A percentile compares a stretch with the other conserved stretches of the same genome.
Evolutionary conservation across 2,329 filamentous ascomycete genomes (phyloP).

Genomic region (Cadophora luteo-olivacea): DNA sequence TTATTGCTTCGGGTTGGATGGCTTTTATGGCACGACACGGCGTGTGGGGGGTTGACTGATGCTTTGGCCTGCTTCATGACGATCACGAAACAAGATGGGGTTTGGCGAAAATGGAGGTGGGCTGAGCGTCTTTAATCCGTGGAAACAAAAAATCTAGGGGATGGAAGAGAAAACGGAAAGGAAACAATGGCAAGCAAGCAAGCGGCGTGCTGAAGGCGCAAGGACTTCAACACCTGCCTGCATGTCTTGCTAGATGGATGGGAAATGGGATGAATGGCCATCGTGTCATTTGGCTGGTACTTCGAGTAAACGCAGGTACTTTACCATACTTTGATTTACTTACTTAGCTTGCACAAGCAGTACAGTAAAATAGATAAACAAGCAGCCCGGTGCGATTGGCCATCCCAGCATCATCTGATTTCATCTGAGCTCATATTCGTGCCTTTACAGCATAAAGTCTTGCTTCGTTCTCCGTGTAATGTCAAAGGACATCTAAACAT

Average conservation of each 20-base stretch:
- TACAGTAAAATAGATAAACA: background rate
- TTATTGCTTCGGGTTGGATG: slow-evolving; percentile 4
- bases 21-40: slow-evolving; percentile 16
- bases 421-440: background rate
- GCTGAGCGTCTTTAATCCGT: slow-evolving; percentile 8
- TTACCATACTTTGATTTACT: background rate
- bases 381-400: background rate
- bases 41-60: slow-evolving; percentile 7
- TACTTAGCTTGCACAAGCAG: slow-evolving; percentile 9
- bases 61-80: slow-evolving; percentile 14
- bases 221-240: slow-evolving; percentile 14
- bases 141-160: slow-evolving; percentile 7
- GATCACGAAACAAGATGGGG: slow-evolving; percentile 15
- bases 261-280: slow-evolving; percentile 18
- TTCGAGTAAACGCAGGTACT: background rate
- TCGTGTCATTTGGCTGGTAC: background rate
- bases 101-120: slow-evolving; percentile 5
- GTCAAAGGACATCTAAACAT: background rate
- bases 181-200: background rate
- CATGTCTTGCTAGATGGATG: background rate
- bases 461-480: background rate
- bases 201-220: slow-evolving; percentile 8
- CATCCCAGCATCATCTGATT: slow-evolving; percentile 16
- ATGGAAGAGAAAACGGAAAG: background rate
- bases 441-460: background rate